Conservation (phyloP, 2,329 filamentous ascomycete species). For the Tolypocladium ovalisporum region DNA sequence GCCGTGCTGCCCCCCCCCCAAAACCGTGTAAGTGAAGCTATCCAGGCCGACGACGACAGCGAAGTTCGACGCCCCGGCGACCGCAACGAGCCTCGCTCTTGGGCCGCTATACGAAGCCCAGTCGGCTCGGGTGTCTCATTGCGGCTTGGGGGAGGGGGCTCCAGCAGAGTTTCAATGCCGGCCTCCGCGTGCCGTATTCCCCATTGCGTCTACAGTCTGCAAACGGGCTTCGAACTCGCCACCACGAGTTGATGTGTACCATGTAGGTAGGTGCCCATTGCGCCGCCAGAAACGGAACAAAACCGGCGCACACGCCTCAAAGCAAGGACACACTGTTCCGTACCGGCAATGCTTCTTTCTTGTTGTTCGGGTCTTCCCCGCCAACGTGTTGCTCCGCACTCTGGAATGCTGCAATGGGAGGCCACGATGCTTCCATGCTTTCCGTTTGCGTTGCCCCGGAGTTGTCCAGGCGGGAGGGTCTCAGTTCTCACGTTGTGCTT, state of each 20-base stretch:
- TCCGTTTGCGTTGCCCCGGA: neutral
- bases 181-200: neutral
- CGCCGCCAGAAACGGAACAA: neutral
- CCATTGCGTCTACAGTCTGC: neutral
- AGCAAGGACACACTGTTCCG: too few species aligned
- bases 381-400: neutral
- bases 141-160: neutral
- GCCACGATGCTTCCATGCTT: neutral
- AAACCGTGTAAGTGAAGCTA: neutral
- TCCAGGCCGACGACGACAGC: neutral
- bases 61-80: neutral
- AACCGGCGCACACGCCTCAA: neutral
- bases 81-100: neutral
- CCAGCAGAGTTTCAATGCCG: neutral
- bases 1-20: neutral
- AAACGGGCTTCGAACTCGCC: neutral
- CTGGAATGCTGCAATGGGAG: neutral
- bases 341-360: too few species aligned
- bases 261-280: neutral
- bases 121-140: neutral
- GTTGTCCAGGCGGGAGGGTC: neutral
- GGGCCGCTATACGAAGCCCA: neutral
- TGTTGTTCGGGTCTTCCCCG: neutral
- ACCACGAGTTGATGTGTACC: neutral
- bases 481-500: neutral